A percentile compares a stretch with the other conserved stretches of the same genome.
Evolutionary conservation across 768 basidiomycete species (phyloP).

Genomic region (Collybia nuda): DNA sequence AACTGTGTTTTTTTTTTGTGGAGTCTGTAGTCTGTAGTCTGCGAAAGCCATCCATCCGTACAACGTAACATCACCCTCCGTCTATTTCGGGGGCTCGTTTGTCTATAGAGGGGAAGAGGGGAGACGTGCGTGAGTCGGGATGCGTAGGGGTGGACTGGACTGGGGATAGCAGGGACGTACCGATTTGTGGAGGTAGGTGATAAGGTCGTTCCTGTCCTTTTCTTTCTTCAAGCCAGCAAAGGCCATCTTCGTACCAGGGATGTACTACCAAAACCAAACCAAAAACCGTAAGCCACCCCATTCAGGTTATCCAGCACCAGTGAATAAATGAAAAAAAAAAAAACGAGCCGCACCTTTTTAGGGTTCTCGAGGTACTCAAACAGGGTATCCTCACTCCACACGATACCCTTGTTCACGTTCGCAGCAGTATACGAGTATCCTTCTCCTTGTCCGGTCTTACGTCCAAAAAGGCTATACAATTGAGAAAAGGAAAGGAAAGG

Average conservation of each 20-base stretch:
- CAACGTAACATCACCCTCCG: too few species aligned
- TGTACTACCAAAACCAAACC: too few species aligned
- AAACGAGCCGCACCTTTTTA: slow-evolving; percentile 70
- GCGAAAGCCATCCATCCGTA: too few species aligned
- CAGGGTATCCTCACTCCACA: slow-evolving; percentile 84
- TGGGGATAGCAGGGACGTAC: slow-evolving; percentile 44
- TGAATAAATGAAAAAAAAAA: too few species aligned
- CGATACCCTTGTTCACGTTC: slow-evolving; percentile 92
- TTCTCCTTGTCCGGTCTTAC: slow-evolving; percentile 82
- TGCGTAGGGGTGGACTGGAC: background rate
- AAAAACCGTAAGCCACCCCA: too few species aligned
- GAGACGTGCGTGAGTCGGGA: too few species aligned
- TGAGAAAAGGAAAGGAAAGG: too few species aligned
- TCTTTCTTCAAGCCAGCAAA: slow-evolving; percentile 99
- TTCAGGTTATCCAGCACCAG: too few species aligned
- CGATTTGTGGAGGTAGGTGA: slow-evolving; percentile 77
- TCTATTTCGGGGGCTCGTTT: too few species aligned
- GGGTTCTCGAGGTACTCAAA: slow-evolving; percentile 97
- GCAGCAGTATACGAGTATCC: slow-evolving; percentile 92
- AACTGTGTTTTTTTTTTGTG: too few species aligned
- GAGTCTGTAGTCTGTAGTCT: too few species aligned
- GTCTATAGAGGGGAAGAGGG: too few species aligned
- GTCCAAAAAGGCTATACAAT: slow-evolving; percentile 82
- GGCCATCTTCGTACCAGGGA: slow-evolving; percentile 98
- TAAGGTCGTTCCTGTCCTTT: slow-evolving; percentile 93